phyloP scores from a whole-genome alignment of 257 asterid species.

The Solanum sitiens region DNA sequence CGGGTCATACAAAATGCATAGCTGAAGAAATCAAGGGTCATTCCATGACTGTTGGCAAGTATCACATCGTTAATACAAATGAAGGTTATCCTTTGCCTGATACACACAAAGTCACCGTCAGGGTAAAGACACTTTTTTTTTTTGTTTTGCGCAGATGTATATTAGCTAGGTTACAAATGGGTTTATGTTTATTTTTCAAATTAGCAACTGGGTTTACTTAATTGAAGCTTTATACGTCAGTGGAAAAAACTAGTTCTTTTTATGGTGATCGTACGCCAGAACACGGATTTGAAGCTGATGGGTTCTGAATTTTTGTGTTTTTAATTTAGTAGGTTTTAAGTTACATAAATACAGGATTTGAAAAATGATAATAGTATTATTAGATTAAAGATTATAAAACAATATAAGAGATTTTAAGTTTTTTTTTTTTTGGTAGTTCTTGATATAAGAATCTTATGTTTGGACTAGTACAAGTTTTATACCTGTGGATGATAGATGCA shows the following conservation, averaged over 20 bases:
- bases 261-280: background rate
- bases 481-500: background rate
- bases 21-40: conserved; percentile 78
- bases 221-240: background rate
- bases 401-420: background rate
- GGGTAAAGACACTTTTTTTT: conserved; percentile 28
- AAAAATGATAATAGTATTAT: background rate
- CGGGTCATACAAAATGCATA: conserved; percentile 88
- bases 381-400: background rate
- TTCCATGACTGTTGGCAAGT: conserved; percentile 91
- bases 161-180: background rate
- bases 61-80: conserved; percentile 59
- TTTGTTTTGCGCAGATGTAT: background rate
- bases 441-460: background rate
- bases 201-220: background rate
- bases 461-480: background rate
- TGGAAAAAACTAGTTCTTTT: background rate
- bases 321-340: too few species aligned
- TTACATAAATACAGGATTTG: background rate
- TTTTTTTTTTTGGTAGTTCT: background rate
- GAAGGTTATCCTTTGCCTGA: conserved; percentile 79
- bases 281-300: background rate
- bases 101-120: conserved; percentile 74
- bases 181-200: background rate
- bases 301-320: background rate